Conservation (phyloP, 164 flowering plant species). For the Berberis thunbergii region DNA sequence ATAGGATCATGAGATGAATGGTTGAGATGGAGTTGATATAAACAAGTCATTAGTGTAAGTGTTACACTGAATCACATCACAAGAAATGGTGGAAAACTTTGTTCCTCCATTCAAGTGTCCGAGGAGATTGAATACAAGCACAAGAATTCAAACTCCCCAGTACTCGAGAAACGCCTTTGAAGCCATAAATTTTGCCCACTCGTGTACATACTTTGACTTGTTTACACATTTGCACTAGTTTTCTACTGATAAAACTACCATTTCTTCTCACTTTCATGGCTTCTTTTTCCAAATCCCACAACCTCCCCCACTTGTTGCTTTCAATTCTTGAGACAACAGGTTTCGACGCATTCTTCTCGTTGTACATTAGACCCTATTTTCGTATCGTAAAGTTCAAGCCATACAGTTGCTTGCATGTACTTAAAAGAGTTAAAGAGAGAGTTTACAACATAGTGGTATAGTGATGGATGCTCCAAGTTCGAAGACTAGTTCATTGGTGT, state of each 20-base stretch:
- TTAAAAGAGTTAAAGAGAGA: neutral
- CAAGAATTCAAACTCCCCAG: slow-evolving; percentile 29
- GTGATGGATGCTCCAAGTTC: slow-evolving; percentile 47
- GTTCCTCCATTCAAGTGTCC: slow-evolving; percentile 7
- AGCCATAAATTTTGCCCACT: slow-evolving; percentile 48
- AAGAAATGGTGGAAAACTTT: neutral
- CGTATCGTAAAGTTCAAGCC: too few relatives aligned
- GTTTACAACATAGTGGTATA: slow-evolving; percentile 4
- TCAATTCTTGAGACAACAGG: slow-evolving; percentile 10
- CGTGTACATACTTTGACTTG: slow-evolving; percentile 45
- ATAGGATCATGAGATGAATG: too few relatives aligned
- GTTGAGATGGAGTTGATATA: too few relatives aligned
- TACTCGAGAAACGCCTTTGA: slow-evolving; percentile 37
- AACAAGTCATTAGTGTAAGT: too few relatives aligned
- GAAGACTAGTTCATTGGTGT: slow-evolving; percentile 29
- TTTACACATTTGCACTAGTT: slow-evolving; percentile 22
- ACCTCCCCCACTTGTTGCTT: slow-evolving; percentile 10
- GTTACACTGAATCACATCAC: too few relatives aligned
- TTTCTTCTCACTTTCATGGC: slow-evolving; percentile 7
- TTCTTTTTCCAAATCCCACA: slow-evolving; percentile 20
- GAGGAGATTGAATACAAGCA: slow-evolving; percentile 10
- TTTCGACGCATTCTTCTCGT: too few relatives aligned
- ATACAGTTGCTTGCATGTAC: too few relatives aligned
- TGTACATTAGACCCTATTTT: too few relatives aligned
- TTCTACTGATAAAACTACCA: slow-evolving; percentile 21